These are phyloP conservation scores for Scheffersomyces segobiensis DNA, from an alignment of 1,139 yeast species.

Conservation along the genomic window DNA sequence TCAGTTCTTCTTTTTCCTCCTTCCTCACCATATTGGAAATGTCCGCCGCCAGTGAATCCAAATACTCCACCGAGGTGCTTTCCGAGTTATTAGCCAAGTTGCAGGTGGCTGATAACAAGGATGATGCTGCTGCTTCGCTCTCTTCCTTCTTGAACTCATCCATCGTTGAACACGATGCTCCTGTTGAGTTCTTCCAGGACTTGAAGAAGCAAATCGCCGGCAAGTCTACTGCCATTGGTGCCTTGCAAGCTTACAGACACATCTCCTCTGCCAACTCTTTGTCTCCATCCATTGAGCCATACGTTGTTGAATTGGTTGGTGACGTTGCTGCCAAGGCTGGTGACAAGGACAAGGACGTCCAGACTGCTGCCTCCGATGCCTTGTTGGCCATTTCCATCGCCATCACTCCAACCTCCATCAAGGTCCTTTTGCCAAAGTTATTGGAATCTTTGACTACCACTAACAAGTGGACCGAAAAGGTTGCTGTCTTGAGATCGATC, in stretches of 20 bases:
- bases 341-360: slow-evolving; percentile 78
- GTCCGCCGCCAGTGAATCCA: slow-evolving; percentile 67
- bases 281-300: slow-evolving; percentile 94
- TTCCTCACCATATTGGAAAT: slow-evolving; percentile 35
- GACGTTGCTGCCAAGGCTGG: slow-evolving; percentile 79
- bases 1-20: slow-evolving; percentile 9
- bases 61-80: slow-evolving; percentile 78
- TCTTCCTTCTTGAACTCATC: slow-evolving; percentile 95
- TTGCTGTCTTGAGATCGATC: slow-evolving; percentile 81
- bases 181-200: slow-evolving; percentile 80
- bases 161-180: slow-evolving; percentile 98
- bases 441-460: slow-evolving; percentile 68
- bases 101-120: slow-evolving; percentile 89
- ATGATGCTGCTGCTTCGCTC: slow-evolving; percentile 85
- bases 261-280: slow-evolving; percentile 80
- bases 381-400: slow-evolving; percentile 75
- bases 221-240: slow-evolving; percentile 70
- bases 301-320: slow-evolving; percentile 72
- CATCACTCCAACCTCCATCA: slow-evolving; percentile 90
- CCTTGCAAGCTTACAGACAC: slow-evolving; percentile 80
- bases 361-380: slow-evolving; percentile 70
- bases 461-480: slow-evolving; percentile 98
- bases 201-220: slow-evolving; percentile 73
- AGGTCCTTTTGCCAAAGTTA: slow-evolving; percentile 83
- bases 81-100: slow-evolving; percentile 91